Base-by-base conservation (phyloP, 495 filamentous ascomycete species). In the Tuber brumale region DNA sequence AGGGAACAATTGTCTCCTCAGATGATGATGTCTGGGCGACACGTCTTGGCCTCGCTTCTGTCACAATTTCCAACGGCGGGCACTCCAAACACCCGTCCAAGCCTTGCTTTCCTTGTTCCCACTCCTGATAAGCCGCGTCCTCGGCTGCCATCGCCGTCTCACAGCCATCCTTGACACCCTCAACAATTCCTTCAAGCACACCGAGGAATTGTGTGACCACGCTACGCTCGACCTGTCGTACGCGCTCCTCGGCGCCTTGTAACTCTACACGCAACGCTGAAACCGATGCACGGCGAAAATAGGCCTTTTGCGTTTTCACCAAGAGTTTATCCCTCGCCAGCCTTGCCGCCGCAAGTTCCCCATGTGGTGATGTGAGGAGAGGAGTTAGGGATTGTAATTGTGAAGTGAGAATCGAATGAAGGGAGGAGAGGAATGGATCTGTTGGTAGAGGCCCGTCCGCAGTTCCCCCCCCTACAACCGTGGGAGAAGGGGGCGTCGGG, bases 271-370 rank as follows among this genome's bases (percentile, higher is more conserved):
- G 27, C 42, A 81, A 37, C 37, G 31, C 75, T 2, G 45, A 70
- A 10, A 81, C 66, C 9, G 44, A 46, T 1, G 75, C 73, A 6
- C 77, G 48, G 27, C 70, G 41, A 27, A 79, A 79, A 61, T 79
- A 74, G 12, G 77, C 76, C 31, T 79, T 76, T 43, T 80, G 78
- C 35, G 74, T 46, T 44, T 39, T 73, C 0, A 79, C 76, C 35
- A 80, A 14, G 18, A 79, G 39, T 27, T 70, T 37, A 9, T 80
- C 78, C 18, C 70, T 69, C 66, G 71, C 70, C 0, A 61, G 18
- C 19, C 73, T 73, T 44, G 76, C 78, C 5, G 44, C 45, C 0
- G 37, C 73, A 18, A 80, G 61, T 14, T 79, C 70, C 18, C n/a
- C 46, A 14, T 45, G 66, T 10, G 45, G 48, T 1, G 57, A 42